A percentile compares a stretch with the other conserved stretches of the same genome.
phyloP scores from a whole-genome alignment of 805 yeast genomes.

The Starmera dryadoides region DNA sequence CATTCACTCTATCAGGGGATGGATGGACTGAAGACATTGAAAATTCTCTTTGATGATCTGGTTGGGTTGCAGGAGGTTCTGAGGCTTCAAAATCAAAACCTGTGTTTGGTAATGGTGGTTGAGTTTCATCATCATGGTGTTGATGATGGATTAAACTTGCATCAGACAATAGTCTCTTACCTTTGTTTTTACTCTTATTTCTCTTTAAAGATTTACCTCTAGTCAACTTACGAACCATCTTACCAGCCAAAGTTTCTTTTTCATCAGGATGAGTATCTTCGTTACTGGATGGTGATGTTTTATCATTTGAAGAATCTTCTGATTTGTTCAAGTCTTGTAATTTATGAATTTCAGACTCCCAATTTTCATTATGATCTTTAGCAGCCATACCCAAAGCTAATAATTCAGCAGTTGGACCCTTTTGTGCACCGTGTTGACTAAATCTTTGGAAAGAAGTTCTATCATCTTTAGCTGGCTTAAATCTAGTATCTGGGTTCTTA shows the following conservation, averaged over 20 bases:
- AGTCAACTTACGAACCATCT: conserved; percentile 34
- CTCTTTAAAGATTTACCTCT: conserved; percentile 20
- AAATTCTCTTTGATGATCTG: conserved; percentile 3
- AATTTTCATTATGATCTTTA: conserved; percentile 65
- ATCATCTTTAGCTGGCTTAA: conserved; percentile 86
- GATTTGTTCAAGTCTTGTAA: conserved; percentile 12
- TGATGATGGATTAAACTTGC: conserved; percentile 1
- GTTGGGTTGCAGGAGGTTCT: conserved; percentile 1
- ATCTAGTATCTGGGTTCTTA: conserved; percentile 83
- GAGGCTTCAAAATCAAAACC: neutral
- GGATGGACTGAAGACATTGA: conserved; percentile 15
- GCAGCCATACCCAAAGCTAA: conserved; percentile 79
- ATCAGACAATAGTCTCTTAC: conserved; percentile 10
- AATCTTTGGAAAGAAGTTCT: conserved; percentile 77
- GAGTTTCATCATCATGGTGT: conserved; percentile 3
- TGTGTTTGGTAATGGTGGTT: conserved; percentile 4
- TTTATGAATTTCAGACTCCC: conserved; percentile 51
- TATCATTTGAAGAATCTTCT: conserved; percentile 6
- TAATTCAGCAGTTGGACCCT: conserved; percentile 40
- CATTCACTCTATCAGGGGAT: conserved; percentile 4
- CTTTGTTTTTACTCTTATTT: conserved; percentile 8
- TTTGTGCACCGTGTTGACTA: conserved; percentile 21
- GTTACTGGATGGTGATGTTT: conserved; percentile 9
- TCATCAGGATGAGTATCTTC: conserved; percentile 22
- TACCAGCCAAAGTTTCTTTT: conserved; percentile 33